Conservation (phyloP, 2,329 filamentous ascomycete genomes). For the Fusarium marasasianum region DNA sequence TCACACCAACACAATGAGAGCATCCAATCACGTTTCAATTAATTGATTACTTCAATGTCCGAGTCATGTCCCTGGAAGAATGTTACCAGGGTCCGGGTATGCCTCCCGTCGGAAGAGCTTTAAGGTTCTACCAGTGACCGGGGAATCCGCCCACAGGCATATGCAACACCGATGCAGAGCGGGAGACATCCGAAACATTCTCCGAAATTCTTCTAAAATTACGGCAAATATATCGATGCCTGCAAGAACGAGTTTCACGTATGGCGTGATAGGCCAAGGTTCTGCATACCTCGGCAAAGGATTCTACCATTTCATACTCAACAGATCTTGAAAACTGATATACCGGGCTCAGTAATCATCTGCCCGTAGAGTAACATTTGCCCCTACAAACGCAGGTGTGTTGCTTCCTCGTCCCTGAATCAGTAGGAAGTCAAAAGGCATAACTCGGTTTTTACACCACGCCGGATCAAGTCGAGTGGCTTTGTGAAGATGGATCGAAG, state of each 20-base stretch:
- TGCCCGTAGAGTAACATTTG: not conserved
- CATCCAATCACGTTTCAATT: not conserved
- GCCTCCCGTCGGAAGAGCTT: not conserved
- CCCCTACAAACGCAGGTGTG: fast-evolving
- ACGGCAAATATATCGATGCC: not conserved
- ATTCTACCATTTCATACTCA: not conserved
- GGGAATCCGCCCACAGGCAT: not conserved
- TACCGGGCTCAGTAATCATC: not conserved
- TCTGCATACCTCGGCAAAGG: not conserved
- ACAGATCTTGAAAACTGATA: not conserved
- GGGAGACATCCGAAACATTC: not conserved
- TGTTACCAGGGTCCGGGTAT: not conserved
- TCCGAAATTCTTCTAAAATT: not conserved
- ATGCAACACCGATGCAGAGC: not conserved
- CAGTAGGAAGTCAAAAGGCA: not conserved
- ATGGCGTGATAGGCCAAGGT: not conserved
- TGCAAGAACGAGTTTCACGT: not conserved
- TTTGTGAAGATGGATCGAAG: not conserved
- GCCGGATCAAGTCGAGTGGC: not conserved
- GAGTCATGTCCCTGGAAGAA: not conserved
- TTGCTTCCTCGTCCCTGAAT: not conserved
- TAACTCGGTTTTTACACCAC: not conserved
- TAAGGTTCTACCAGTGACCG: not conserved
- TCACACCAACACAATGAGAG: not conserved
- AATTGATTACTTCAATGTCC: not conserved